Evolutionary conservation across 192 early-diverging fungal species (phyloP).

Genomic region (Coemansia sp.): DNA sequence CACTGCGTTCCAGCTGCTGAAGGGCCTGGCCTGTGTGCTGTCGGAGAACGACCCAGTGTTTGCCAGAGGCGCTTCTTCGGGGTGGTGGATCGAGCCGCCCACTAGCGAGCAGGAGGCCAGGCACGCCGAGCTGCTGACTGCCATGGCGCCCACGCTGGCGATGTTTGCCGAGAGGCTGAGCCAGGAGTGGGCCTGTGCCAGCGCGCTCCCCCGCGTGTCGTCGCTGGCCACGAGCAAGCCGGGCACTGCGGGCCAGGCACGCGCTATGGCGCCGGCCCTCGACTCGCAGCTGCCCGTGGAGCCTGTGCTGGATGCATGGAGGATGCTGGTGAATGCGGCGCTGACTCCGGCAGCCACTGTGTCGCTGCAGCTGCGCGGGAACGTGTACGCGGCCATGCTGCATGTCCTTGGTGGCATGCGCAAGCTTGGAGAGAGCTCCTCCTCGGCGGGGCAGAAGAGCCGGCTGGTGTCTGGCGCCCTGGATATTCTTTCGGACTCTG

Average conservation of each 20-base stretch:
- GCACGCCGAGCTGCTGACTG: slow-evolving; percentile 35
- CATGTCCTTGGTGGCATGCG: slow-evolving; percentile 59
- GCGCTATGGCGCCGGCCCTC: slow-evolving; percentile 35
- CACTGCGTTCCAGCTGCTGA: slow-evolving; percentile 62
- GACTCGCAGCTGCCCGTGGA: slow-evolving; percentile 57
- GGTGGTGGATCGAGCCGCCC: slow-evolving; percentile 31
- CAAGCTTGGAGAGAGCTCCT: slow-evolving; percentile 28
- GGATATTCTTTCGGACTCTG: slow-evolving; percentile 30
- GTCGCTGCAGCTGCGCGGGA: slow-evolving; percentile 66
- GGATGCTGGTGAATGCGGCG: slow-evolving; percentile 61
- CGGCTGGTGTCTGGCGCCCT: slow-evolving; percentile 54
- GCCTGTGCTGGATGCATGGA: slow-evolving; percentile 55
- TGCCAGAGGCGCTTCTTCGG: not conserved
- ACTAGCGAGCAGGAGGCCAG: slow-evolving; percentile 33
- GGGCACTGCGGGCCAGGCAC: slow-evolving; percentile 43
- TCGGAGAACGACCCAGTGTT: slow-evolving; percentile 33
- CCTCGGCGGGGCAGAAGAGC: not conserved
- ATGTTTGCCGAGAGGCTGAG: slow-evolving; percentile 38
- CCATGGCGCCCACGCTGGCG: slow-evolving; percentile 40
- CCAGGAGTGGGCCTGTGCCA: slow-evolving; percentile 45
- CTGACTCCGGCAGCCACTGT: slow-evolving; percentile 55
- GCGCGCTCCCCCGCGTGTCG: slow-evolving; percentile 28
- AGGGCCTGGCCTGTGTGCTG: slow-evolving; percentile 58
- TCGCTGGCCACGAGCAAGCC: slow-evolving; percentile 34
- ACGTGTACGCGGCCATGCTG: slow-evolving; percentile 76